phyloP scores from a whole-genome alignment of 352 stramenopile genomes.

The Globisporangium cederbergense region DNA sequence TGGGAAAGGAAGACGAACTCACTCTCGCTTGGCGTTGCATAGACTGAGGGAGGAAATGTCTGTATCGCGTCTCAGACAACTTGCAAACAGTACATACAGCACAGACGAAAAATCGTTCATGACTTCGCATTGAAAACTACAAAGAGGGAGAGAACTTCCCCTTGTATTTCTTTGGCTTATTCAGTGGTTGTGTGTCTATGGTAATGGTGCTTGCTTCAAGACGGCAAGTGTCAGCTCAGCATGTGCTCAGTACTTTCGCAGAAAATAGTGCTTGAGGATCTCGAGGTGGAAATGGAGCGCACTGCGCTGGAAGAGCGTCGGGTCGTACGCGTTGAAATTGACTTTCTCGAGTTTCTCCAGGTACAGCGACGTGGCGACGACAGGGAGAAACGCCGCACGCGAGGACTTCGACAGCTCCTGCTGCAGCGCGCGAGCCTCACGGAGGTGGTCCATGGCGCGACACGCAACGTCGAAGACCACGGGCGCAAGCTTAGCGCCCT shows the following conservation, averaged over 20 bases:
- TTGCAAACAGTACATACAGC: too few relatives aligned
- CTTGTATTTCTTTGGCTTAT: too few relatives aligned
- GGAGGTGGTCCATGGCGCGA: conserved; percentile 77
- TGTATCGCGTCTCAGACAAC: too few relatives aligned
- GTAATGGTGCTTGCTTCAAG: too few relatives aligned
- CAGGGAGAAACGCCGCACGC: conserved; percentile 62
- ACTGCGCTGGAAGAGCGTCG: conserved; percentile 45
- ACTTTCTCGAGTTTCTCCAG: conserved; percentile 64
- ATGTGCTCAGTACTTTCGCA: conserved; percentile 61
- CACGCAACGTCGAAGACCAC: conserved; percentile 89
- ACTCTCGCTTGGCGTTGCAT: too few relatives aligned
- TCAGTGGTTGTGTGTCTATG: too few relatives aligned
- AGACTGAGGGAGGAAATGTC: too few relatives aligned
- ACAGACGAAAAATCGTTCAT: too few relatives aligned
- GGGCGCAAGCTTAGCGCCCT: conserved; percentile 69
- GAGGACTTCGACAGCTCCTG: conserved; percentile 47
- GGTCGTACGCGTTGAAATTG: conserved; percentile 82
- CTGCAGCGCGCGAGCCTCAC: conserved; percentile 56
- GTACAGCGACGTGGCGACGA: conserved; percentile 61
- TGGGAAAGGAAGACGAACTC: neutral
- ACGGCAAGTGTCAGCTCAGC: too few relatives aligned
- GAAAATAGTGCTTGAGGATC: conserved; percentile 77
- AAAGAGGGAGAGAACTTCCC: too few relatives aligned
- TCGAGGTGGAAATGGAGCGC: conserved; percentile 62
- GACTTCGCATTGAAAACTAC: too few relatives aligned